Evolutionary conservation across 2,329 filamentous ascomycete genomes (phyloP).

Genomic region (Sporothrix sp.): DNA sequence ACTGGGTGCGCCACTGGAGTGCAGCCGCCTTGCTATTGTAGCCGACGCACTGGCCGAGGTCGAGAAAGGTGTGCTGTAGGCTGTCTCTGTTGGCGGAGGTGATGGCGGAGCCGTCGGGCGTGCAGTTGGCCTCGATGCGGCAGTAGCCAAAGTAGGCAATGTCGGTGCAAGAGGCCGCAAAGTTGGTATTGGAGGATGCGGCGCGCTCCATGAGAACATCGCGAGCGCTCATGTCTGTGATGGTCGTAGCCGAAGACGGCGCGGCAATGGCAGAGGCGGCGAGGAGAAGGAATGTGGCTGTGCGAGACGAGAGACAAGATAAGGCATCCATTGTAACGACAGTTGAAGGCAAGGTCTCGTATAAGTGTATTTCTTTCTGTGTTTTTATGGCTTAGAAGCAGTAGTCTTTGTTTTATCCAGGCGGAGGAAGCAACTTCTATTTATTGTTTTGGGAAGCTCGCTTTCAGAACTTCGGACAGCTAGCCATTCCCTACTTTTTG

Average conservation of each 20-base stretch:
- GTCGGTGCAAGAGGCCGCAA: constrained; percentile 9
- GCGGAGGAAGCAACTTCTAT: too few species aligned
- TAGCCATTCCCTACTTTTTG: too few species aligned
- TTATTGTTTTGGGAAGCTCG: too few species aligned
- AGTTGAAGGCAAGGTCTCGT: too few species aligned
- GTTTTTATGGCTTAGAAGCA: too few species aligned
- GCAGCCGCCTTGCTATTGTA: not conserved
- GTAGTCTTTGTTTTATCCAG: too few species aligned
- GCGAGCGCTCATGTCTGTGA: not conserved
- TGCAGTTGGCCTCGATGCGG: constrained; percentile 16
- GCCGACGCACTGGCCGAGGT: constrained; percentile 15
- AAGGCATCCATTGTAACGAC: too few species aligned
- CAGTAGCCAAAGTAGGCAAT: constrained; percentile 16
- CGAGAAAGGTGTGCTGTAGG: constrained; percentile 12
- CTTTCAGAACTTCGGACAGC: too few species aligned
- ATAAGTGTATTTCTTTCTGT: too few species aligned
- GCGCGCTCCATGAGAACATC: not conserved
- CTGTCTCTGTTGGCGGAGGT: not conserved
- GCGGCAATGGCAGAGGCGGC: not conserved
- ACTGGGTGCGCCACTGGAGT: constrained; percentile 12
- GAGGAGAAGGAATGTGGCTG: too few species aligned
- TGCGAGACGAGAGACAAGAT: too few species aligned
- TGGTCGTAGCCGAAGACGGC: not conserved
- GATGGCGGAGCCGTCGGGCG: constrained; percentile 3
- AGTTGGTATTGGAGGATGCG: not conserved